These are phyloP conservation scores for Penicillium fuscoglaucum DNA, from an alignment of 2,329 filamentous ascomycete species.

Conservation along the genomic window DNA sequence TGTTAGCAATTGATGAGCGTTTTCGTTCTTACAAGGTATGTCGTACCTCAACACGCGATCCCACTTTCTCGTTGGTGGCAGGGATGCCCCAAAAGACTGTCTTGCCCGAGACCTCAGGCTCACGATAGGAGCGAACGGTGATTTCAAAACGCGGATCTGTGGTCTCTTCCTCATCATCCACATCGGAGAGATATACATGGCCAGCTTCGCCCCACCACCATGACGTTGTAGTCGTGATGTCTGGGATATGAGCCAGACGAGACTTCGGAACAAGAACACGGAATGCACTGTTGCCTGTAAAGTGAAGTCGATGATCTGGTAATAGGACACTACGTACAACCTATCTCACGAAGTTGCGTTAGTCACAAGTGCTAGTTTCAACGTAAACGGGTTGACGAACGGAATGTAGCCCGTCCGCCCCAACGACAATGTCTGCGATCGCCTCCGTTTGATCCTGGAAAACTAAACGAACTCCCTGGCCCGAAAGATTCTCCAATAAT, in stretches of 20 bases:
- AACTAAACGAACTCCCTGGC: constrained; percentile 40
- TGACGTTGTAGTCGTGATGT: constrained; percentile 35
- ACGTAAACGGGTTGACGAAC: constrained; percentile 28
- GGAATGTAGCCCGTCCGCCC: constrained; percentile 56
- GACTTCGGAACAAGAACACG: constrained; percentile 45
- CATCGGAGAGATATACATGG: constrained; percentile 46
- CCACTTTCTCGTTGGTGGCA: constrained; percentile 17
- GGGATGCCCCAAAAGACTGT: constrained; percentile 20
- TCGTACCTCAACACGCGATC: constrained; percentile 29
- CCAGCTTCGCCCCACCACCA: constrained; percentile 50
- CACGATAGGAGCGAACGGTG: constrained; percentile 32
- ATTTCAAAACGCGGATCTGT: constrained; percentile 43
- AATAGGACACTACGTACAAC: constrained; percentile 46
- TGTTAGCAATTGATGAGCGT: not conserved
- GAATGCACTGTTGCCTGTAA: constrained; percentile 54
- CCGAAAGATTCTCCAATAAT: constrained; percentile 40
- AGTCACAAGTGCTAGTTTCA: not conserved
- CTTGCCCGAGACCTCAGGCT: constrained; percentile 12
- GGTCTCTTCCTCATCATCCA: constrained; percentile 33
- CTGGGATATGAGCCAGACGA: constrained; percentile 34
- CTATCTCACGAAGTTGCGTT: constrained; percentile 22
- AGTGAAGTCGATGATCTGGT: constrained; percentile 47
- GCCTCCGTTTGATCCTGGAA: constrained; percentile 50
- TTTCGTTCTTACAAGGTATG: not conserved
- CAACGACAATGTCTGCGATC: constrained; percentile 51